Percentiles rank a stretch among this genome's conserved stretches.
Conservation (phyloP, 331 rosid species). For the Saraca asoca region DNA sequence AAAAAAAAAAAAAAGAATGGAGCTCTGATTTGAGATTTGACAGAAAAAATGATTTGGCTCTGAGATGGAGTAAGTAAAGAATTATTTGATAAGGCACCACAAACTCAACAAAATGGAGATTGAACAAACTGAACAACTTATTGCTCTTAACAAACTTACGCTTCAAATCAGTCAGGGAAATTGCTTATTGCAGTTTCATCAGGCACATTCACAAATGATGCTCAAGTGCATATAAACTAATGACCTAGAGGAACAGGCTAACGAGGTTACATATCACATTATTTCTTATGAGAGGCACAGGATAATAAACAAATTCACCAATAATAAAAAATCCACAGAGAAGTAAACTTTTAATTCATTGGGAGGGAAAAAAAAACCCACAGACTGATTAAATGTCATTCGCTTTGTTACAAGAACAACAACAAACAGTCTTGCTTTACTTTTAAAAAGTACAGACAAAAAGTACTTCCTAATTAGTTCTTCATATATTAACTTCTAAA, state of each 20-base stretch:
- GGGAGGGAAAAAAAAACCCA: constrained; percentile 3
- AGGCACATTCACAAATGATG: neutral
- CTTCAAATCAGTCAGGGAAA: constrained; percentile 4
- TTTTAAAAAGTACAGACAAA: constrained; percentile 13
- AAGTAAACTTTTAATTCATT: constrained; percentile 1
- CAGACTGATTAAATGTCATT: neutral
- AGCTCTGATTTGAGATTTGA: no score
- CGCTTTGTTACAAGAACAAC: constrained; percentile 10
- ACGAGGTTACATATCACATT: neutral
- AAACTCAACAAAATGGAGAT: constrained; percentile 8
- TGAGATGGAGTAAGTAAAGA: constrained; percentile 3
- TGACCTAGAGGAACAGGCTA: constrained; percentile 11
- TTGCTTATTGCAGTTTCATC: constrained; percentile 11
- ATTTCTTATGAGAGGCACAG: neutral
- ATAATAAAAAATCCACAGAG: neutral
- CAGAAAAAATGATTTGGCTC: neutral
- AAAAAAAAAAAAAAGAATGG: no score
- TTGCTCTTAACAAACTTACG: neutral
- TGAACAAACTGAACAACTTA: neutral
- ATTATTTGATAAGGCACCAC: constrained; percentile 7
- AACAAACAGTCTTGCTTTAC: constrained; percentile 19
- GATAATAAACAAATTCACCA: neutral
- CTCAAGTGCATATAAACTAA: neutral
- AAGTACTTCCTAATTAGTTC: constrained; percentile 15
- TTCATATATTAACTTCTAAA: constrained; percentile 1